Conservation (phyloP, 1,139 yeast genomes). For the Candida tropicalis region DNA sequence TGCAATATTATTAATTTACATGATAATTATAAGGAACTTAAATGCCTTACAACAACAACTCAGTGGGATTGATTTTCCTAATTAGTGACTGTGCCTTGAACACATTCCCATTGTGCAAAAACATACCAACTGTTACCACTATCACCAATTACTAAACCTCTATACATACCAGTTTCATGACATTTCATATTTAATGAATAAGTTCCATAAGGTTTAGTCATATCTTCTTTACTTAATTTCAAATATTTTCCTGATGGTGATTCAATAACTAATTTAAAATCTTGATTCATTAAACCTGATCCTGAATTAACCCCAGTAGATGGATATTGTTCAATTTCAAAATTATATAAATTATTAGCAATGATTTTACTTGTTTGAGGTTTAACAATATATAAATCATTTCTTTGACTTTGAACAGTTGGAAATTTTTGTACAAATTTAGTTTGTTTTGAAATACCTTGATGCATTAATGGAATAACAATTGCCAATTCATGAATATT, state of each 20-base stretch:
- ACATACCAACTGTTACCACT: constrained; percentile 85
- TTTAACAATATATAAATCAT: constrained; percentile 78
- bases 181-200: constrained; percentile 64
- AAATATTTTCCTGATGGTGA: constrained; percentile 82
- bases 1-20: neutral
- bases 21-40: no score
- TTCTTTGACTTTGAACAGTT: constrained; percentile 64
- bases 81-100: constrained; percentile 5
- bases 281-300: constrained; percentile 41
- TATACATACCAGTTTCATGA: constrained; percentile 77
- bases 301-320: constrained; percentile 50
- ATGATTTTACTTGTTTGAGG: constrained; percentile 76
- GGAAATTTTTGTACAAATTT: constrained; percentile 75
- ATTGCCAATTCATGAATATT: constrained; percentile 71
- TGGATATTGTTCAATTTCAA: constrained; percentile 67
- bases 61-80: no score
- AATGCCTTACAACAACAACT: no score
- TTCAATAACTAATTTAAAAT: constrained; percentile 67
- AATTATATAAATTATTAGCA: constrained; percentile 60
- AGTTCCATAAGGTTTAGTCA: constrained; percentile 46
- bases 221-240: constrained; percentile 50
- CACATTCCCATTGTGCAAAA: constrained; percentile 88
- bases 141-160: constrained; percentile 80
- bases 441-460: constrained; percentile 59
- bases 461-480: constrained; percentile 77